A percentile compares a stretch with the other conserved stretches of the same genome.
Evolutionary conservation across 2,329 filamentous ascomycete species (phyloP).

Genomic region (Colletotrichum chlorophyti): DNA sequence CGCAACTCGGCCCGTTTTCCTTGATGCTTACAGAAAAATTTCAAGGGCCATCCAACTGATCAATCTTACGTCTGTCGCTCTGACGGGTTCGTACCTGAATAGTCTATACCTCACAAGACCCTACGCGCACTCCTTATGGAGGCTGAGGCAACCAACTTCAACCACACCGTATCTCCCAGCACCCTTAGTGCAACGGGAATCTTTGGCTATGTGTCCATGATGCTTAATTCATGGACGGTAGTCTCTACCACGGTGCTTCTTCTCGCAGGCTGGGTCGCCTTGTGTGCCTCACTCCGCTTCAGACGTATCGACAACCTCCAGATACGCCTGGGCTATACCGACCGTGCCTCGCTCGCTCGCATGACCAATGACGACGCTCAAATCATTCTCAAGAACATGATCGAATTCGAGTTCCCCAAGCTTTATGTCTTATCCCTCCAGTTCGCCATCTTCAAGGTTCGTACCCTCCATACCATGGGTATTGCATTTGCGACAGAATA

Average conservation of each 20-base stretch:
- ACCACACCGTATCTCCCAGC: background rate
- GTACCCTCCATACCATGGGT: background rate
- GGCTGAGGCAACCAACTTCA: background rate
- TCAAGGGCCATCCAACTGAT: too few species aligned
- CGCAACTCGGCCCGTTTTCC: too few species aligned
- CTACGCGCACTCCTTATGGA: conserved; percentile 16
- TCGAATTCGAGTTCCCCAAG: conserved; percentile 44
- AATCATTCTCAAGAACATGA: conserved; percentile 45
- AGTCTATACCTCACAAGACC: too few species aligned
- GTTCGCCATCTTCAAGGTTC: conserved; percentile 48
- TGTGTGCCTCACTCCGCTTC: conserved; percentile 47
- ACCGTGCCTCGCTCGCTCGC: conserved; percentile 42
- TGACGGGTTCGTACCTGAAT: too few species aligned
- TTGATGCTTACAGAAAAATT: too few species aligned
- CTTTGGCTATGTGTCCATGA: background rate
- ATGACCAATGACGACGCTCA: conserved; percentile 55
- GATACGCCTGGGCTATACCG: conserved; percentile 39
- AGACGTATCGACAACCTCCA: conserved; percentile 38
- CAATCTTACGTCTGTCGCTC: too few species aligned
- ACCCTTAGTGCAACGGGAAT: background rate
- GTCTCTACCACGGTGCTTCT: conserved; percentile 13
- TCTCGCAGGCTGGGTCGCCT: conserved; percentile 38
- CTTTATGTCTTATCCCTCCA: conserved; percentile 45
- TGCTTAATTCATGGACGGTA: background rate
- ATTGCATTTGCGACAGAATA: too few species aligned